Base-by-base conservation (phyloP, 1,139 yeast species). In the Protomyces pachydermus region DNA sequence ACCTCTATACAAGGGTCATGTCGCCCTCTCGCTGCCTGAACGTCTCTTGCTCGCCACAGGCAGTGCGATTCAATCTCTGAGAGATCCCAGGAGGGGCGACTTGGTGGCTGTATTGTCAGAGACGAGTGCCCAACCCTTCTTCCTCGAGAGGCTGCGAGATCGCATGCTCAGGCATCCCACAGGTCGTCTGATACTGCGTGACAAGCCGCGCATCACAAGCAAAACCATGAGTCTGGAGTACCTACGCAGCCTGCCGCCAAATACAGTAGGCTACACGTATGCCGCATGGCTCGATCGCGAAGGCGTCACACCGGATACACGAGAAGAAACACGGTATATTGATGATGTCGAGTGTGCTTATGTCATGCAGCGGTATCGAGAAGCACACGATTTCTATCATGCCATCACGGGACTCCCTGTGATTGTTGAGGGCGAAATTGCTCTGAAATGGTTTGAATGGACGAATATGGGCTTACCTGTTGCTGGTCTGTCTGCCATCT, bases 301-400 rank as follows among this genome's bases (percentile, higher is more conserved):
- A 74, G 90, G 93, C 0, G 96, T 90, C 0, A 86, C 95, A 10
- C 97, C 98, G 1, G 98, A 95, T 73, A 91, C 97, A 0, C 79
- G 99, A 70, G 91, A 87, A 1, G 86, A 90, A 0, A 98, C 68
- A 4, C 82, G 84, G 66, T 93, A 83, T 74, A 89, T 93, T 51
- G 95, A 89, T 69, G 91, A 93, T 72, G 95, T 89, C 52, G 96
- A 90, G 72, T 82, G 91, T 71, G 97, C 97, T 0, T 93, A 87
- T 72, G 87, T 93, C 18, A 90, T 85, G 79, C 95, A 91, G 74
- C 78, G 98, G 69, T 93, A 93, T 74, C 82, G 99, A 61, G 98
- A 93, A 73, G 91, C 97, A 73, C 99, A 93, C 71, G 99, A 93
- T 74, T 93, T 93, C 72, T 93, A 91, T 73, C 99, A 93, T 74